Conservation (phyloP, 2,329 filamentous ascomycete genomes). For the Coniochaeta prunicola region DNA sequence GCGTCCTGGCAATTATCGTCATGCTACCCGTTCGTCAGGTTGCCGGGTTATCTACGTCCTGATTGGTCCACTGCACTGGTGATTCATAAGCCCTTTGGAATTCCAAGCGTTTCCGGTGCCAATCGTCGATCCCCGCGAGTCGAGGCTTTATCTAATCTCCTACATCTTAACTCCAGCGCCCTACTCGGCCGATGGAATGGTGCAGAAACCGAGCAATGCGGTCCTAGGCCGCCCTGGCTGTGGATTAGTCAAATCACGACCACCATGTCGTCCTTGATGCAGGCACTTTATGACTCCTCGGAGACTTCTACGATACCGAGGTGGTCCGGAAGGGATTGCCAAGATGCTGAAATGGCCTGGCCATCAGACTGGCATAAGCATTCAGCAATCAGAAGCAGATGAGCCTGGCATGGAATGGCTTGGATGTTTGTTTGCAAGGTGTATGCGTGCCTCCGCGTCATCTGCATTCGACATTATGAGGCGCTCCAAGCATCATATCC, state of each 20-base stretch:
- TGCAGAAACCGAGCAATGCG: neutral
- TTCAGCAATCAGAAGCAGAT: neutral
- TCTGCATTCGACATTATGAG: neutral
- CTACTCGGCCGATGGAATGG: neutral
- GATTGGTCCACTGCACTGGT: neutral
- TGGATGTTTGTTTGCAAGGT: neutral
- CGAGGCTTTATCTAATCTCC: conserved; percentile 2
- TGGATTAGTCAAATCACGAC: neutral
- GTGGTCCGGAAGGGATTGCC: neutral
- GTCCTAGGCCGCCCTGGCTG: neutral
- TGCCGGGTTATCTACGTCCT: neutral
- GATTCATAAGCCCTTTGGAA: conserved; percentile 1
- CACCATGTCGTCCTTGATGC: neutral
- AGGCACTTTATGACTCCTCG: neutral
- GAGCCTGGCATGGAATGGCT: neutral
- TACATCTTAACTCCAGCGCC: conserved; percentile 1
- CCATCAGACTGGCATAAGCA: neutral
- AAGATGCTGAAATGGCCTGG: neutral
- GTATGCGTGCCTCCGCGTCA: neutral
- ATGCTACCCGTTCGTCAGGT: neutral
- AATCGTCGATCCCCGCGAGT: neutral
- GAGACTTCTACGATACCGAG: neutral
- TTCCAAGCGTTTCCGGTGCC: neutral
- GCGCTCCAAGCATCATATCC: neutral
- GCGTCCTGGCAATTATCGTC: neutral